phyloP scores from a whole-genome alignment of 73 alveolate species.

The Symbiodinium natans region DNA sequence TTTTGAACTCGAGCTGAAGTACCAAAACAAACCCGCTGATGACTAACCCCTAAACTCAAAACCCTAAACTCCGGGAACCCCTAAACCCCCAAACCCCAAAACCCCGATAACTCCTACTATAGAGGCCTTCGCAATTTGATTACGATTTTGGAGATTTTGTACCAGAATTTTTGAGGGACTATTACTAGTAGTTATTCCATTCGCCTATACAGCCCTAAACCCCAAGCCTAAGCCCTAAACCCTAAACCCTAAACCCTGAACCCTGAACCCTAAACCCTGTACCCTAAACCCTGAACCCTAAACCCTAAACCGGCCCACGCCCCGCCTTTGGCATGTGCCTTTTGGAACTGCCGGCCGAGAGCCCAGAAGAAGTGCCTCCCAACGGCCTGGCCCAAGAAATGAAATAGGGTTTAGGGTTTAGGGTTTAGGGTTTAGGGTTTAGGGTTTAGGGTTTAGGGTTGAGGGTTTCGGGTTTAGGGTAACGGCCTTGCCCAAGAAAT shows the following conservation, averaged over 20 bases:
- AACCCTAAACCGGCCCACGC: background rate
- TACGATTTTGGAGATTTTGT: too few relatives aligned
- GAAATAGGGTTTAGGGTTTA: background rate
- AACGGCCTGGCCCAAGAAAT: background rate
- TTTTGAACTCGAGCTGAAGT: too few relatives aligned
- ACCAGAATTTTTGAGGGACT: too few relatives aligned
- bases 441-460: background rate
- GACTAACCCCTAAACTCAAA: too few relatives aligned
- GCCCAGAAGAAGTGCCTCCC: constrained; percentile 90
- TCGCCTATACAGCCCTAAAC: too few relatives aligned
- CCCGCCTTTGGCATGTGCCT: constrained; percentile 38
- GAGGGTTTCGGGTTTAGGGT: background rate
- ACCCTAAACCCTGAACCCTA: background rate
- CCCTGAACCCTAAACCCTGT: background rate
- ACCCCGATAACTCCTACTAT: too few relatives aligned
- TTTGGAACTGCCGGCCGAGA: constrained; percentile 68
- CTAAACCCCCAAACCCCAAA: too few relatives aligned
- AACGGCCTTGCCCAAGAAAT: too few relatives aligned
- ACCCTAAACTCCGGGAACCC: too few relatives aligned
- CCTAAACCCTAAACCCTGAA: background rate
- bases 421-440: background rate
- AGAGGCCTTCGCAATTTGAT: too few relatives aligned
- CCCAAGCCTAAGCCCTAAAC: background rate
- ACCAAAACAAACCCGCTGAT: too few relatives aligned
- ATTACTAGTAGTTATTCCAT: too few relatives aligned